Percentiles rank a stretch among this genome's conserved stretches.
phyloP scores from a whole-genome alignment of 306 rosid species.

The Delonix regia region DNA sequence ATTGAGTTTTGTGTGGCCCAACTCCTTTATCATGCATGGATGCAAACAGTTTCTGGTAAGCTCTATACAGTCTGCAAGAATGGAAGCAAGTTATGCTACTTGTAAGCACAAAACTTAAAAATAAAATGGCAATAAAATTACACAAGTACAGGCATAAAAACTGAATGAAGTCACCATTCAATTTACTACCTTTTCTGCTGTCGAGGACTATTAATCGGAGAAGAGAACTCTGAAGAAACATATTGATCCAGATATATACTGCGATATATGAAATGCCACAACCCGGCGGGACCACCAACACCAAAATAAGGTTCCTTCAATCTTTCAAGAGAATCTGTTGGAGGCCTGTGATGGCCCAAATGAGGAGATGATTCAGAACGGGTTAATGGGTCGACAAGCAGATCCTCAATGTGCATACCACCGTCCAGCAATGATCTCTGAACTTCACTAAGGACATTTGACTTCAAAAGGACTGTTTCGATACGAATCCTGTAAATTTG shows the following conservation, averaged over 20 bases:
- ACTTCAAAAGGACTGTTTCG: slow-evolving; percentile 83
- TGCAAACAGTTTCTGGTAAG: slow-evolving; percentile 85
- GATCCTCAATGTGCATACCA: slow-evolving; percentile 95
- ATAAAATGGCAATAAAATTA: neutral
- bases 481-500: slow-evolving; percentile 75
- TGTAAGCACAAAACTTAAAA: neutral
- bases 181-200: slow-evolving; percentile 79
- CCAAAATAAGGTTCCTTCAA: slow-evolving; percentile 61
- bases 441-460: slow-evolving; percentile 89
- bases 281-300: slow-evolving; percentile 87
- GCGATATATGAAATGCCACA: slow-evolving; percentile 96
- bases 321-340: slow-evolving; percentile 80
- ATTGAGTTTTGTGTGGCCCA: slow-evolving; percentile 93
- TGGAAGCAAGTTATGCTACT: slow-evolving; percentile 37
- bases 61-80: slow-evolving; percentile 81
- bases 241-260: slow-evolving; percentile 94
- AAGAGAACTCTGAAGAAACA: slow-evolving; percentile 85
- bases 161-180: neutral
- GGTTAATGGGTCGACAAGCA: slow-evolving; percentile 68
- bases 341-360: slow-evolving; percentile 64
- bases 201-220: slow-evolving; percentile 61
- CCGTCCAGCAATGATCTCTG: slow-evolving; percentile 97
- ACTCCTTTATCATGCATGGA: slow-evolving; percentile 94
- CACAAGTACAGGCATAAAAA: slow-evolving; percentile 21
- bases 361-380: slow-evolving; percentile 65